A percentile compares a stretch with the other conserved stretches of the same genome.
phyloP scores from a whole-genome alignment of 345 rosid genomes.

The Hypericum androsaemum region DNA sequence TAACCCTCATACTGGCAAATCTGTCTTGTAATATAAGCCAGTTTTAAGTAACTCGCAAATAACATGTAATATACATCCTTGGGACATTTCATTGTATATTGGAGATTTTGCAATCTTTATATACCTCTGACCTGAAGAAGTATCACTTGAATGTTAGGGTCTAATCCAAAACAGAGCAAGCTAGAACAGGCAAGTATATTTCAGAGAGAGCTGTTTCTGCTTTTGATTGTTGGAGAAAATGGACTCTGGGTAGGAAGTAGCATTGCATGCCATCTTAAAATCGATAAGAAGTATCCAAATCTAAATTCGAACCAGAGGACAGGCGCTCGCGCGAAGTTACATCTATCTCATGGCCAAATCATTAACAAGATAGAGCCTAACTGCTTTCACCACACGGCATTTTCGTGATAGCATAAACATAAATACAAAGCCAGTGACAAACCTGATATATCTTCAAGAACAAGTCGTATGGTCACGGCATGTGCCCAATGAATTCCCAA shows the following conservation, averaged over 20 bases:
- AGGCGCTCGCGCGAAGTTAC: no score
- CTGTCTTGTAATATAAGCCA: no score
- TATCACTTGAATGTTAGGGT: background rate
- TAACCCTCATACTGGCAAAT: no score
- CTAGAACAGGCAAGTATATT: background rate
- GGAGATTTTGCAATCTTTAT: slow-evolving; percentile 84
- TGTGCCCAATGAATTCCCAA: slow-evolving; percentile 83
- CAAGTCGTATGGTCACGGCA: slow-evolving; percentile 64
- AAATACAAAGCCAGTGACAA: background rate
- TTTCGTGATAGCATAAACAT: background rate
- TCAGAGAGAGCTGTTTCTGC: background rate
- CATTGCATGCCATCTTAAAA: no score
- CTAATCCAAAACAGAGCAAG: background rate
- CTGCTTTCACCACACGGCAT: background rate
- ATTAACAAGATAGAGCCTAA: background rate
- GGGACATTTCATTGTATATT: no score
- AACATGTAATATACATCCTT: no score
- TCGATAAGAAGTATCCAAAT: no score
- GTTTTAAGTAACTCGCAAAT: no score
- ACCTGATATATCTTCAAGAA: slow-evolving; percentile 75
- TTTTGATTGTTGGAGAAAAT: no score
- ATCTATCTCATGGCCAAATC: no score
- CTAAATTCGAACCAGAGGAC: no score
- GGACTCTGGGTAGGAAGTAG: no score
- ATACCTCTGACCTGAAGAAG: slow-evolving; percentile 64